Conservation (phyloP, 768 basidiomycete species). For the Amanita muscaria region DNA sequence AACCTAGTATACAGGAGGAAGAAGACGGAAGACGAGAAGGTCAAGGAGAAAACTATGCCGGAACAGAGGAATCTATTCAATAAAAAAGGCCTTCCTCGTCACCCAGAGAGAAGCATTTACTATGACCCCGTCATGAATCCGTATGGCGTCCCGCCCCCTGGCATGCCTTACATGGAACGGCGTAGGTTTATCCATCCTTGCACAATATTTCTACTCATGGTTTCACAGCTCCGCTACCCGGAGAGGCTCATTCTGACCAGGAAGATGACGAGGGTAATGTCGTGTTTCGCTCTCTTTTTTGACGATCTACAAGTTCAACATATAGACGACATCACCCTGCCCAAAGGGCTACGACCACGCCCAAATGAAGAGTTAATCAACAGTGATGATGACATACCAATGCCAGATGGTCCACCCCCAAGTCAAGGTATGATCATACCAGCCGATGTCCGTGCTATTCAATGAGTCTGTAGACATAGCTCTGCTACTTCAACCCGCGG, state of each 20-base stretch:
- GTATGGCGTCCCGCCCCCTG: constrained; percentile 87
- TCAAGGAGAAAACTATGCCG: constrained; percentile 28
- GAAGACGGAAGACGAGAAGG: constrained; percentile 37
- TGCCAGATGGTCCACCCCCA: constrained; percentile 80
- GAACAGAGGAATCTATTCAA: constrained; percentile 69
- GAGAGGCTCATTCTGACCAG: constrained; percentile 56
- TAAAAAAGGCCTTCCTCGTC: constrained; percentile 76
- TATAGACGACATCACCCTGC: constrained; percentile 52
- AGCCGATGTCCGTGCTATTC: too few species aligned
- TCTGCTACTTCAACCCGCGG: neutral
- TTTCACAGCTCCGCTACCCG: constrained; percentile 46
- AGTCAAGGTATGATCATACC: constrained; percentile 19
- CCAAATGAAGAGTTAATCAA: constrained; percentile 30
- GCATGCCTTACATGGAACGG: constrained; percentile 91
- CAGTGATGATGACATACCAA: constrained; percentile 78
- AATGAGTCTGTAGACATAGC: too few species aligned
- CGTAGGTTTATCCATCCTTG: constrained; percentile 41
- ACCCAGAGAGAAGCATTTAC: constrained; percentile 89
- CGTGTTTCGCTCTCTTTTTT: neutral
- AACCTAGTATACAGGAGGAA: constrained; percentile 68
- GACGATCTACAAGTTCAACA: constrained; percentile 9
- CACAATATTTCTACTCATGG: neutral
- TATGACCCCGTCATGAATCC: constrained; percentile 93
- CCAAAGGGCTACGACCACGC: constrained; percentile 55
- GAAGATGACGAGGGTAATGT: constrained; percentile 38